phyloP scores from a whole-genome alignment of 2,329 filamentous ascomycete genomes.

The Verticillium zaregamsianum region DNA sequence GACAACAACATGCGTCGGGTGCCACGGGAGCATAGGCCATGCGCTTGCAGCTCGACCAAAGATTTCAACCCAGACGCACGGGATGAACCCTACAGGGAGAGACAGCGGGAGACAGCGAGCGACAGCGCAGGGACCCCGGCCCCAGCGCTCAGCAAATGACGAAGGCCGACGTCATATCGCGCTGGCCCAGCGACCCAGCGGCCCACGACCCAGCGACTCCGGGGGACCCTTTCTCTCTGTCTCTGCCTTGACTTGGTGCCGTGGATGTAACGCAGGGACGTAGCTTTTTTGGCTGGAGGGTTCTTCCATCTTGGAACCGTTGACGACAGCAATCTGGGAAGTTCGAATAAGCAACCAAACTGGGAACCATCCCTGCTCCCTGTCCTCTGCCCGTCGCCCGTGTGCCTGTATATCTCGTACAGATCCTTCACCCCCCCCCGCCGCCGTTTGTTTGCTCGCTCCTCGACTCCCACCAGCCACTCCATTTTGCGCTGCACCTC shows the following conservation, averaged over 20 bases:
- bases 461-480: not conserved
- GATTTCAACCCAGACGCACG: not conserved
- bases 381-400: not conserved
- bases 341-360: slow-evolving; percentile 6
- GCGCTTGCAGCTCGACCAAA: not conserved
- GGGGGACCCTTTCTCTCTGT: not conserved
- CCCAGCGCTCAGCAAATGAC: not conserved
- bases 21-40: not conserved
- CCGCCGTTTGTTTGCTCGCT: slow-evolving; percentile 1
- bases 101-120: not conserved
- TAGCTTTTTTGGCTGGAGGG: no score
- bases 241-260: not conserved
- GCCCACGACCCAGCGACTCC: no score
- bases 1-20: not conserved
- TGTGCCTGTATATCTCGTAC: not conserved
- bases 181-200: not conserved
- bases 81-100: not conserved
- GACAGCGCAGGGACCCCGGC: no score
- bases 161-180: slow-evolving; percentile 8
- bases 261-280: no score
- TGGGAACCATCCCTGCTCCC: slow-evolving; percentile 14
- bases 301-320: not conserved
- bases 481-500: slow-evolving; percentile 3
- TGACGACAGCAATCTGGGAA: not conserved
- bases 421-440: not conserved